A percentile compares a stretch with the other conserved stretches of the same genome.
Conservation (phyloP, 768 basidiomycete species). For the Trichaptum fuscoviolaceum region DNA sequence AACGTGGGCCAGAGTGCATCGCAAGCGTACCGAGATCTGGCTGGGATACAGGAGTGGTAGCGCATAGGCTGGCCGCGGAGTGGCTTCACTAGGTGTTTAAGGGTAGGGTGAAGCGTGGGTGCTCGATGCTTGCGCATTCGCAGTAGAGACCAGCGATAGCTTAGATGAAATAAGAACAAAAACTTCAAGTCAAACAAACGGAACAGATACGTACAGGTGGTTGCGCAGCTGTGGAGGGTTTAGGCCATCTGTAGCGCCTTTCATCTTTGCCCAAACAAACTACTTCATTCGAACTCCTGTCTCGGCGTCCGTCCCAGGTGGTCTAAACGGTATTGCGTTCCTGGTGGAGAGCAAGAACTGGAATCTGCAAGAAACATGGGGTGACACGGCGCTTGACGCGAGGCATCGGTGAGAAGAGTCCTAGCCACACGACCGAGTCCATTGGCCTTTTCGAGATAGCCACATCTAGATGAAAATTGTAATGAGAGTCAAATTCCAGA, state of each 20-base stretch:
- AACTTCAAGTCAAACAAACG: neutral
- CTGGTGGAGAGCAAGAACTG: slow-evolving; percentile 63
- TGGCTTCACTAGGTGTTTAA: neutral
- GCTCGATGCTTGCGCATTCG: neutral
- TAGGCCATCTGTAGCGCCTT: slow-evolving; percentile 65
- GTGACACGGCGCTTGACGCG: slow-evolving; percentile 82
- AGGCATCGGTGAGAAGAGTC: slow-evolving; percentile 64
- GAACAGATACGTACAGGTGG: neutral
- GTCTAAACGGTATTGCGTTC: slow-evolving; percentile 72
- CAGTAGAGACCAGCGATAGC: neutral
- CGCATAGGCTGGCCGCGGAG: neutral
- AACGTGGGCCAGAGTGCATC: too few species aligned
- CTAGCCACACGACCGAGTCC: slow-evolving; percentile 69
- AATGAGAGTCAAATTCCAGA: neutral
- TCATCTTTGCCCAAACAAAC: slow-evolving; percentile 72
- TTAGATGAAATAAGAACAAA: neutral
- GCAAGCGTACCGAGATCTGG: neutral
- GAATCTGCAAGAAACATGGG: slow-evolving; percentile 83
- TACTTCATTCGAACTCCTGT: slow-evolving; percentile 79
- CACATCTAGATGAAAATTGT: slow-evolving; percentile 42
- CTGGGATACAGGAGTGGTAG: neutral
- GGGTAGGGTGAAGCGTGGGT: neutral
- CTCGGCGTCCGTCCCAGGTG: slow-evolving; percentile 72
- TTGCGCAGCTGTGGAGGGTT: slow-evolving; percentile 50
- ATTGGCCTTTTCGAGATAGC: slow-evolving; percentile 65